These are phyloP conservation scores for Megacollybia platyphylla DNA, from an alignment of 1,284 basidiomycete genomes.

Conservation along the genomic window DNA sequence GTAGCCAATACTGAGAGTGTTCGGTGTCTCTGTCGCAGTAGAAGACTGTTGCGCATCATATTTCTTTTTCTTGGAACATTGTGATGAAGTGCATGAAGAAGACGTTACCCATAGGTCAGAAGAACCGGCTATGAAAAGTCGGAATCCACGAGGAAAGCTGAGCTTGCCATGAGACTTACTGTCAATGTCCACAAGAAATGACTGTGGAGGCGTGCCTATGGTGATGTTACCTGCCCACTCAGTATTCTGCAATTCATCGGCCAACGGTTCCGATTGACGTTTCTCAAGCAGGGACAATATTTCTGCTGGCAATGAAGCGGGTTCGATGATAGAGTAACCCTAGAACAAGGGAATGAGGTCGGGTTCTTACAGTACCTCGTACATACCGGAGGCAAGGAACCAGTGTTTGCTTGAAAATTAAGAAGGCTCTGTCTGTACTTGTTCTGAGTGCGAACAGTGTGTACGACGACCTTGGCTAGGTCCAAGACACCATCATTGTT, in stretches of 20 bases:
- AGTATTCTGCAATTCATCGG: slow-evolving; percentile 8
- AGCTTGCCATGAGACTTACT: slow-evolving; percentile 13
- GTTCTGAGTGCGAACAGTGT: slow-evolving; percentile 9
- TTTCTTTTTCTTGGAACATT: slow-evolving; percentile 10
- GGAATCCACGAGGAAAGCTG: too few relatives aligned
- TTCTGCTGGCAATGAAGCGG: slow-evolving; percentile 7
- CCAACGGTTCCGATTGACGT: slow-evolving; percentile 11
- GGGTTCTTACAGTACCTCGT: too few relatives aligned
- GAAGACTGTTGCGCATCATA: slow-evolving; percentile 23
- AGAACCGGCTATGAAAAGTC: slow-evolving; percentile 11
- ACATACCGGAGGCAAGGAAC: slow-evolving; percentile 7
- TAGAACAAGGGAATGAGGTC: neutral
- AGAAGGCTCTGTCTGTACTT: slow-evolving; percentile 15
- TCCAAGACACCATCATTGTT: slow-evolving; percentile 13
- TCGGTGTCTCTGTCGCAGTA: slow-evolving; percentile 16
- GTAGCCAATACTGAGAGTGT: slow-evolving; percentile 32
- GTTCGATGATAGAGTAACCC: slow-evolving; percentile 9
- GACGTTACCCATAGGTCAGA: slow-evolving; percentile 13
- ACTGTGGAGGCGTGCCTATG: slow-evolving; percentile 17
- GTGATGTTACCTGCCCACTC: slow-evolving; percentile 18
- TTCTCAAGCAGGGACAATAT: slow-evolving; percentile 2
- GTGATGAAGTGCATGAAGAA: slow-evolving; percentile 16
- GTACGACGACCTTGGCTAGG: slow-evolving; percentile 10
- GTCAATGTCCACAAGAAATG: slow-evolving; percentile 20
- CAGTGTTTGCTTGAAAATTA: slow-evolving; percentile 12